These are phyloP conservation scores for Epichloe elymi DNA, from an alignment of 2,329 filamentous ascomycete species.

Conservation along the genomic window DNA sequence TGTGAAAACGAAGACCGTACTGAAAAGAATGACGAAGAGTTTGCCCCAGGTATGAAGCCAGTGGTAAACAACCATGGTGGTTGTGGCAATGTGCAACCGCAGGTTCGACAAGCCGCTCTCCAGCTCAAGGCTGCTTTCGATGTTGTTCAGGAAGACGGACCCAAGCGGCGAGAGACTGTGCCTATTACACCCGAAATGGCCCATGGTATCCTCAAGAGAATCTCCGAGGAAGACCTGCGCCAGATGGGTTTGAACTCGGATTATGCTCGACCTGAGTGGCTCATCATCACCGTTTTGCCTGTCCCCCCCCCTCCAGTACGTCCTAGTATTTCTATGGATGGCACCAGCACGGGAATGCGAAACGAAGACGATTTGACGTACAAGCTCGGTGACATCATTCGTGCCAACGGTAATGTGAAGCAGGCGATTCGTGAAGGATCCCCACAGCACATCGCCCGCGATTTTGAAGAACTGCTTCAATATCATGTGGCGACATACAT, in stretches of 20 bases:
- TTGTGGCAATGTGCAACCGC: conserved; percentile 83
- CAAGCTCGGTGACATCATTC: conserved; percentile 96
- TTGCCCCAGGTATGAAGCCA: conserved; percentile 46
- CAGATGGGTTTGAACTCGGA: conserved; percentile 88
- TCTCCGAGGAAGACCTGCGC: conserved; percentile 66
- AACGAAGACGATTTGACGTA: conserved; percentile 99
- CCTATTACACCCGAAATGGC: conserved; percentile 74
- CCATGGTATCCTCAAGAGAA: conserved; percentile 73
- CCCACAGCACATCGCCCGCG: conserved; percentile 76
- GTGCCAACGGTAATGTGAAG: conserved; percentile 88
- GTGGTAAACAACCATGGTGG: conserved; percentile 58
- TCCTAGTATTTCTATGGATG: conserved; percentile 94
- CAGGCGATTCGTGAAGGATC: conserved; percentile 85
- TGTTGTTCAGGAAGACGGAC: conserved; percentile 51
- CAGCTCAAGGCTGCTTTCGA: conserved; percentile 68
- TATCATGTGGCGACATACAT: conserved; percentile 99
- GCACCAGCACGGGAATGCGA: conserved; percentile 79
- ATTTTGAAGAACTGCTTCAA: conserved; percentile 85
- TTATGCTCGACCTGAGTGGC: conserved; percentile 95
- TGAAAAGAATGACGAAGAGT: conserved; percentile 56
- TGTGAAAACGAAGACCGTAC: conserved; percentile 71
- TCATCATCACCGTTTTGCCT: conserved; percentile 88
- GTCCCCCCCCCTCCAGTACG: conserved; percentile 96
- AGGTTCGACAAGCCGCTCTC: conserved; percentile 75
- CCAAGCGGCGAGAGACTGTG: conserved; percentile 63